These are phyloP conservation scores for Pyrenophora seminiperda DNA, from an alignment of 2,329 filamentous ascomycete genomes.

Conservation along the genomic window DNA sequence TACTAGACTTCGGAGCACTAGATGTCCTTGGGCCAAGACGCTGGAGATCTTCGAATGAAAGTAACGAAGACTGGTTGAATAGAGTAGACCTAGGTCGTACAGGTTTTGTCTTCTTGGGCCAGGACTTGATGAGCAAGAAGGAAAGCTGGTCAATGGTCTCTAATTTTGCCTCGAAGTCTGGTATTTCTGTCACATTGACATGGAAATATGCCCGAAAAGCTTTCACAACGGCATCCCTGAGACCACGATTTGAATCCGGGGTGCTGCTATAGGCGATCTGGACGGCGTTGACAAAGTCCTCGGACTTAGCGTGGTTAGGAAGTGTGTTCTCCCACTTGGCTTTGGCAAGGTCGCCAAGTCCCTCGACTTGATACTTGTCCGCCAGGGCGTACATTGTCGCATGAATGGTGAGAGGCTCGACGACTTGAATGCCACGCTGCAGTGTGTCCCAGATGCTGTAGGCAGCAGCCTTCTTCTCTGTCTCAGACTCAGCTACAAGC, in stretches of 20 bases:
- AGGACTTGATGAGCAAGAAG: slow-evolving; percentile 20
- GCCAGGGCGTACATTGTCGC: slow-evolving; percentile 27
- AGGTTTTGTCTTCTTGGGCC: slow-evolving; percentile 11
- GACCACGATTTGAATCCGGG: slow-evolving; percentile 34
- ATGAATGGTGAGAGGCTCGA: slow-evolving; percentile 35
- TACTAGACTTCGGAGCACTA: too few relatives aligned
- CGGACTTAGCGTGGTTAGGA: slow-evolving; percentile 22
- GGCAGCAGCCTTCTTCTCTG: not conserved
- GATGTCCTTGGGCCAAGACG: too few relatives aligned
- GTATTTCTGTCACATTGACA: slow-evolving; percentile 11
- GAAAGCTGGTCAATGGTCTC: slow-evolving; percentile 20
- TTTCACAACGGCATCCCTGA: slow-evolving; percentile 38
- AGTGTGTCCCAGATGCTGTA: slow-evolving; percentile 1
- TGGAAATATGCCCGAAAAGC: slow-evolving; percentile 26
- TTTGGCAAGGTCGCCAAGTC: slow-evolving; percentile 11
- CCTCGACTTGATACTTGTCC: slow-evolving; percentile 25
- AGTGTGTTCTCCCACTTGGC: slow-evolving; percentile 22
- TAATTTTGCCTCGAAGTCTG: slow-evolving; percentile 15
- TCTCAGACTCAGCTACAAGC: not conserved
- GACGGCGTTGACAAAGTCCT: slow-evolving; percentile 37
- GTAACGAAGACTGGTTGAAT: not conserved
- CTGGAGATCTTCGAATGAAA: not conserved
- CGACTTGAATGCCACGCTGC: slow-evolving; percentile 22
- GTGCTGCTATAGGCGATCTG: slow-evolving; percentile 31
- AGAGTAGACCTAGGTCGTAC: not conserved